Evolutionary conservation across 257 asterid species (phyloP).

Genomic region (Ballota nigra): DNA sequence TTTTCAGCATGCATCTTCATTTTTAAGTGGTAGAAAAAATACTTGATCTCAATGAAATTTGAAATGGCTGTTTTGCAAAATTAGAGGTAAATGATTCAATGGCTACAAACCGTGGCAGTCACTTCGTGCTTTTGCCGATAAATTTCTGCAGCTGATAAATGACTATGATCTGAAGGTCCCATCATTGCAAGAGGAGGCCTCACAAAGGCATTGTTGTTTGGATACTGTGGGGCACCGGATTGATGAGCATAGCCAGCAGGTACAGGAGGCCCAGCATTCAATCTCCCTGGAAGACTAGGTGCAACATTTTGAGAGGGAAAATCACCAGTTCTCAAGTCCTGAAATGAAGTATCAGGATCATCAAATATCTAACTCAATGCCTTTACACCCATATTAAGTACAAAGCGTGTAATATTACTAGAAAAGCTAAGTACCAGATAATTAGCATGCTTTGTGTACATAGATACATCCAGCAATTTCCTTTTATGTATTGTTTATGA

Average conservation of each 20-base stretch:
- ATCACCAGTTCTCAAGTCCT: slow-evolving; percentile 75
- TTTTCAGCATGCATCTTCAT: neutral
- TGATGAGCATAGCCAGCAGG: slow-evolving; percentile 59
- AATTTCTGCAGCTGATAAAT: slow-evolving; percentile 63
- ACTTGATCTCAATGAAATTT: neutral
- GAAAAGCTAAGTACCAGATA: neutral
- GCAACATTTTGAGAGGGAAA: slow-evolving; percentile 52
- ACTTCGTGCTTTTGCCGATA: slow-evolving; percentile 93
- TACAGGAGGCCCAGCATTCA: slow-evolving; percentile 55
- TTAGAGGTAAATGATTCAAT: slow-evolving; percentile 3
- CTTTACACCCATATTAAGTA: neutral
- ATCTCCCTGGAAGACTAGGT: slow-evolving; percentile 54
- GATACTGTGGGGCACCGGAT: slow-evolving; percentile 56
- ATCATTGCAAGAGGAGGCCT: slow-evolving; percentile 62
- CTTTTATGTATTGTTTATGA: neutral
- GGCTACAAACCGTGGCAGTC: slow-evolving; percentile 76
- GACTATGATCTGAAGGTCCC: slow-evolving; percentile 71
- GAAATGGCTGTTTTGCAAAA: neutral
- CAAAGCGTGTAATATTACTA: neutral
- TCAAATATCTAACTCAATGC: slow-evolving; percentile 10
- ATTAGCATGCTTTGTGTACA: neutral
- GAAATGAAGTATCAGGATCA: slow-evolving; percentile 26
- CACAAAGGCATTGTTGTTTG: slow-evolving; percentile 50
- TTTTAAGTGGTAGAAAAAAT: neutral
- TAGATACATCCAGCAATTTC: neutral